Evolutionary conservation across 371 early-diverging fungal species (phyloP), one percentile per base, ranked within the genome.

Genomic region (Apophysomyces trapeziformis): DNA sequence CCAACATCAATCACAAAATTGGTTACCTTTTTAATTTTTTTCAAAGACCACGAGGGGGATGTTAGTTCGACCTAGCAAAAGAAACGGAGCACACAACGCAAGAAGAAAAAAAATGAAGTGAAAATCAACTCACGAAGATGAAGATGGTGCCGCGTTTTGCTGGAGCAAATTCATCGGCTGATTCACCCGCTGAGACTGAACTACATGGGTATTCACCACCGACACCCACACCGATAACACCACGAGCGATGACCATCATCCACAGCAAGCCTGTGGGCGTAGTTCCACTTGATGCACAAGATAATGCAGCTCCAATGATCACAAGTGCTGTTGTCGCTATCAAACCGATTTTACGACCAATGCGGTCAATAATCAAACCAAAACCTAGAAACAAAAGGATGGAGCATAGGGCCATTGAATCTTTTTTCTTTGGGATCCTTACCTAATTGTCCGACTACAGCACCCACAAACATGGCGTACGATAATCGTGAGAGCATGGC

Each of bases 181-280:
- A 76, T 64, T 85, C 85, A 38, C 82, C 81, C 43, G 85, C 85
- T 18, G 83, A 75, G 12, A 82, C 83, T 36, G 82, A 82, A 6
- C 79, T 78, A 64, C 83, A 83, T 16, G 85, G 85, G 60, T 85
- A 85, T 66, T 85, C 85, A 21, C 85, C 76, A 50, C 85, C 85
- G 5, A 83, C 83, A 69, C 85, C 85, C 16, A 85, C 83, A 56
- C 85, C 85, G 21, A 82, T 65, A 21, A 85, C 76, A 58, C 85
- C 85, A 65, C 85, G 78, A 32, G 80, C 76, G 26, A 85, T 65
- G 18, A 83, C 79, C 77, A 85, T 65, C 60, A 82, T 82, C 85
- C 85, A 85, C 65, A 85, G 74, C 26, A 85, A 60, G 3, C 83
- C 83, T n/a, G 47, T 58, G 8, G 61, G 56, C 7, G 70, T 61